A percentile compares a stretch with the other conserved stretches of the same genome.
Evolutionary conservation across 495 filamentous ascomycete species (phyloP).

Genomic region (Hypoxylon fragiforme): DNA sequence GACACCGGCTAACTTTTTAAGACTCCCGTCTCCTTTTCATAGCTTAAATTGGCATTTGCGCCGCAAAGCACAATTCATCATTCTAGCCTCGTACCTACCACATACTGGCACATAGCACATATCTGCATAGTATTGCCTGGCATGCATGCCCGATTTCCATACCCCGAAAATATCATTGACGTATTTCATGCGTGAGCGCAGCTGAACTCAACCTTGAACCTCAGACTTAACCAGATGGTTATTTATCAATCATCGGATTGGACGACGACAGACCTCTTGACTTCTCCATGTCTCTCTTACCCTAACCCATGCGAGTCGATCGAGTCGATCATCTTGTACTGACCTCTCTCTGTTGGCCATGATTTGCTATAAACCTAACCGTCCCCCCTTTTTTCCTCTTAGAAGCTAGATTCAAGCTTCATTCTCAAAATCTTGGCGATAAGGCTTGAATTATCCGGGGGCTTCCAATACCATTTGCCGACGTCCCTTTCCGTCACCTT

Average conservation of each 20-base stretch:
- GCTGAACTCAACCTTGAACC: background rate
- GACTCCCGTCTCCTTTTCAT: too few relatives aligned
- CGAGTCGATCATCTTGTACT: constrained; percentile 12
- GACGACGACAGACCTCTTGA: background rate
- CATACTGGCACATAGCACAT: too few relatives aligned
- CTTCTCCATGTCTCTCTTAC: constrained; percentile 6
- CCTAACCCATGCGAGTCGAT: constrained; percentile 26
- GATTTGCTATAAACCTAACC: constrained; percentile 9
- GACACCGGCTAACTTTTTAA: too few relatives aligned
- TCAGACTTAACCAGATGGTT: background rate
- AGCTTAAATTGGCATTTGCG: too few relatives aligned
- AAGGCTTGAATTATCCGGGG: constrained; percentile 37
- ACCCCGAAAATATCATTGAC: too few relatives aligned
- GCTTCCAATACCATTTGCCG: constrained; percentile 24
- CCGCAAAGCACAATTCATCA: too few relatives aligned
- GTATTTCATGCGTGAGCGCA: constrained; percentile 4
- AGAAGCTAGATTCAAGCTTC: constrained; percentile 28
- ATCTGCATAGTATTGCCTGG: too few relatives aligned
- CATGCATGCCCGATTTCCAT: too few relatives aligned
- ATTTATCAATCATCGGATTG: constrained; percentile 1
- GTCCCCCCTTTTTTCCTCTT: constrained; percentile 28
- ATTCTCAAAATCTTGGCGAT: constrained; percentile 28
- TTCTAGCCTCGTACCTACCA: too few relatives aligned
- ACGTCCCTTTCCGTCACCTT: constrained; percentile 11
- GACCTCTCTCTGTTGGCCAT: background rate